Evolutionary conservation across 768 basidiomycete genomes (phyloP).

Genomic region (Gautieria morchelliformis): DNA sequence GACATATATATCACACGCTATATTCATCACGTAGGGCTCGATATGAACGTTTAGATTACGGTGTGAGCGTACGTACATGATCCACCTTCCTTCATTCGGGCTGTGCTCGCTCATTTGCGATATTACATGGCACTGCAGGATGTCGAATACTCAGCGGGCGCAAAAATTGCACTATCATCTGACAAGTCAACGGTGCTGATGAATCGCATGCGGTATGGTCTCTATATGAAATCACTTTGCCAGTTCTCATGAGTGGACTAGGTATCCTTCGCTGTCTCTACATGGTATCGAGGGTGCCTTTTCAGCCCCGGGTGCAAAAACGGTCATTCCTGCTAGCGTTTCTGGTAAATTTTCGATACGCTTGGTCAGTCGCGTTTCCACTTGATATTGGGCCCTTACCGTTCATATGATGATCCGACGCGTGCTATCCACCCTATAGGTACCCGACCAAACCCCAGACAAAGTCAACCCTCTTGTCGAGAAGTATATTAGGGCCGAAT

Average conservation of each 20-base stretch:
- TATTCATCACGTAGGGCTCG: conserved; percentile 35
- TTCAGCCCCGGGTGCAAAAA: conserved; percentile 73
- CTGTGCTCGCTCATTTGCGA: neutral
- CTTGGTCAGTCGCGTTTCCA: conserved; percentile 25
- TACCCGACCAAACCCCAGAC: conserved; percentile 82
- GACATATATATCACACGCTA: neutral
- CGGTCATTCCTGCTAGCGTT: conserved; percentile 88
- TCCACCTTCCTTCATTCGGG: neutral
- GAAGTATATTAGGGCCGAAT: conserved; percentile 65
- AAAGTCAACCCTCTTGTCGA: conserved; percentile 60
- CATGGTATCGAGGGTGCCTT: conserved; percentile 97
- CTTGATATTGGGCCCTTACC: neutral
- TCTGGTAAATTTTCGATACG: conserved; percentile 93
- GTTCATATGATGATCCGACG: neutral
- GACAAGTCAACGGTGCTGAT: conserved; percentile 78
- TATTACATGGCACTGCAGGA: conserved; percentile 38
- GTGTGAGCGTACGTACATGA: conserved; percentile 13
- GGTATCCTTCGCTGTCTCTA: conserved; percentile 70
- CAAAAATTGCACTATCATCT: conserved; percentile 56
- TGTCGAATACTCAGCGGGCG: conserved; percentile 71
- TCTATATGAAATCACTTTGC: neutral
- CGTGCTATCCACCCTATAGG: conserved; percentile 36
- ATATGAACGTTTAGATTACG: conserved; percentile 68
- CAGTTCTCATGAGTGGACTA: neutral
- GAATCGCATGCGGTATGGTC: conserved; percentile 74